These are phyloP conservation scores for Berberis vulgaris DNA, from an alignment of 164 flowering plant genomes.

Conservation along the genomic window DNA sequence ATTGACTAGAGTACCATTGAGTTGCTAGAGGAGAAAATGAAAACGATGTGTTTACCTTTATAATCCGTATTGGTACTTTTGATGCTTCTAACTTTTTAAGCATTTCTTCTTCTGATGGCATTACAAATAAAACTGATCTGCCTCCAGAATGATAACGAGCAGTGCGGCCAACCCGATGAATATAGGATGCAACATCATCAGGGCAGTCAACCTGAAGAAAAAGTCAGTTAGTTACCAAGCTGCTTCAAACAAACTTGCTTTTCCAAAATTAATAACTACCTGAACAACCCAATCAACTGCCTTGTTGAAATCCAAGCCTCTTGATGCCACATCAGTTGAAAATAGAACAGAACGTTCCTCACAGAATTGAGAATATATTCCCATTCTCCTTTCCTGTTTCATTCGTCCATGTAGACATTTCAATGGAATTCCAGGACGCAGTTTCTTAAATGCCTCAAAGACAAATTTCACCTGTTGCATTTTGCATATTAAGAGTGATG, in stretches of 20 bases:
- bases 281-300: constrained; percentile 98
- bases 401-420: constrained; percentile 87
- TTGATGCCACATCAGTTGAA: constrained; percentile 82
- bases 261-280: constrained; percentile 26
- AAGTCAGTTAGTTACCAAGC: constrained; percentile 6
- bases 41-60: constrained; percentile 36
- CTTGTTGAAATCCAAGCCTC: constrained; percentile 91
- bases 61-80: constrained; percentile 46
- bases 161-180: constrained; percentile 95
- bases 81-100: constrained; percentile 57
- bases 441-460: constrained; percentile 78
- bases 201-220: constrained; percentile 84
- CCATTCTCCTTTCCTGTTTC: constrained; percentile 72
- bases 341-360: constrained; percentile 69
- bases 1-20: no score
- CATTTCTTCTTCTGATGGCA: constrained; percentile 76
- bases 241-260: not conserved
- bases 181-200: constrained; percentile 74
- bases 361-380: constrained; percentile 57
- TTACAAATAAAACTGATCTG: constrained; percentile 62
- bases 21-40: not conserved
- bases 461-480: constrained; percentile 68
- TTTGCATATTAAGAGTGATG: not conserved
- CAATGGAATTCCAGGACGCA: constrained; percentile 88
- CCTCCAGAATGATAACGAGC: constrained; percentile 79